Evolutionary conservation across 75 land plant genomes (phyloP), one percentile per base, ranked within the genome.

Genomic region (Cunninghamia lanceolata): DNA sequence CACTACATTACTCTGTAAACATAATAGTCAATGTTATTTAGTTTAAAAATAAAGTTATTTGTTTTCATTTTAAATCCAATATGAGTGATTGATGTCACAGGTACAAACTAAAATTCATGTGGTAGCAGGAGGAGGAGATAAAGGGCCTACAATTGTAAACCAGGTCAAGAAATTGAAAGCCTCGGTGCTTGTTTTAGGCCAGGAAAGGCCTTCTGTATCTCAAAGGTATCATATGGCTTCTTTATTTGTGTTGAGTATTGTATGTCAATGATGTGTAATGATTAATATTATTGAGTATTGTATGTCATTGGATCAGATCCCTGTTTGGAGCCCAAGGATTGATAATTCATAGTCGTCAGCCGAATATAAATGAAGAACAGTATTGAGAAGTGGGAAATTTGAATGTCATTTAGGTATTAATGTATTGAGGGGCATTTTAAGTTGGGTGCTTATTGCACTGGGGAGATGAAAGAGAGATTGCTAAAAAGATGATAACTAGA

Each of bases 141-240:
- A 88, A 85, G 73, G 91, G 54, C 85, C 84, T 2, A 94, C 94
- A 28, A 90, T 95, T 11, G 77, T 94, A 70, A 92, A 88, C 87
- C 97, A 94, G 87, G 97, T 93, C 21, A 95, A 89, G 91, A 95
- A 94, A 88, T 86, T 95, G 21, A 94, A 91, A 81, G 95, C 89
- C 15, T 90, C 94, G 40, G 90, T 95, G n/a, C n/a, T n/a, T n/a
- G n/a, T n/a, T n/a, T n/a, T n/a, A n/a, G n/a, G n/a, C n/a, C n/a
- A n/a, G n/a, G 34, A 89, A 86, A 94, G 89, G 79, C 89, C 93
- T n/a, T 92, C 94, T 36, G 40, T 91, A 50, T 21, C 71, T 89
- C 77, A 86, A 47, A 82, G 83, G 83, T 82, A 46, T 19, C 1
- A 14, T n/a, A 39, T 35, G 17, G 28, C 25, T 25, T 59, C 28